Evolutionary conservation across 2,329 filamentous ascomycete genomes (phyloP), one percentile per base, ranked within the genome.

Genomic region (Diaporthe caulivora): DNA sequence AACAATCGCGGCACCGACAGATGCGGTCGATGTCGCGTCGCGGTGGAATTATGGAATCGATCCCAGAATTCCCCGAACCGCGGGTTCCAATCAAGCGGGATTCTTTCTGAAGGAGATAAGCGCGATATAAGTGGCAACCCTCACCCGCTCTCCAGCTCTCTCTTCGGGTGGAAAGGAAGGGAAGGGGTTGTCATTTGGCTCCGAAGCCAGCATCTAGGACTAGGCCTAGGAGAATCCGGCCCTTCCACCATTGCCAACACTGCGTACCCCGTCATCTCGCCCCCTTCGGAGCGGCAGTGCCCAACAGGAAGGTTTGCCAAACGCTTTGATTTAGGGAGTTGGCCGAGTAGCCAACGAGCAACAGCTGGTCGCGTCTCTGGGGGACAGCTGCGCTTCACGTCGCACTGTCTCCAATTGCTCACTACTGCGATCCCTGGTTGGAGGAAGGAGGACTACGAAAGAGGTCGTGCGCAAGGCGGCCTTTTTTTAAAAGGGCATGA

Each of bases 71-170:
- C 55, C 40, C 17, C 13, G 15, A 18, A n/a, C 58, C 53, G 60
- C 47, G 72, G 42, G 69, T 72, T 58, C 69, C 60, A 47, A 42
- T 78, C 78, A 79, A 77, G 80, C 81, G 82, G 83, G 83, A 79
- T 83, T 82, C 83, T 86, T 86, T 87, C 86, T 87, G 86, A 88
- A 88, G 86, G 86, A 86, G 87, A 88, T 79, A 89, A 87, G 86
- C 86, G 87, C 84, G 87, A 88, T 88, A 88, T 86, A 87, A 87
- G 86, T 76, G 83, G 83, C 78, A 78, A 73, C 81, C 34, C 37
- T 10, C 37, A 9, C 37, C 37, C 37, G 37, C 37, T 40, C 7
- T 40, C 37, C 11, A 2, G 7, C 37, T 10, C 37, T 40, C 37
- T 13, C 37, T 40, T 2, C 2, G 37, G 37, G 37, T 40, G 2